phyloP scores from a whole-genome alignment of 306 rosid genomes.

The Pachyrhizus erosus region DNA sequence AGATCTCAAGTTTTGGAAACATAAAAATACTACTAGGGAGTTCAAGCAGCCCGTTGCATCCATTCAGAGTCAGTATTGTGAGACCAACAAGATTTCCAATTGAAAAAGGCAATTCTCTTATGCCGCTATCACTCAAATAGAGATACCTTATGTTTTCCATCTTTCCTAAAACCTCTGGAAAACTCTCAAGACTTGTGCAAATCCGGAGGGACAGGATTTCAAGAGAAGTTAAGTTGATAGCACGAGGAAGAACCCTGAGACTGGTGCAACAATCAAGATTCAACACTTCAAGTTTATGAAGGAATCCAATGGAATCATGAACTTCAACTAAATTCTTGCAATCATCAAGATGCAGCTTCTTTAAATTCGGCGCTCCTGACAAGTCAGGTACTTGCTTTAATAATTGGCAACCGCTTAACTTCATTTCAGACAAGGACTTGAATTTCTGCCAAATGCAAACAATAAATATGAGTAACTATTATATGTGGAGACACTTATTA shows the following conservation, averaged over 20 bases:
- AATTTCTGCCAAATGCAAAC: constrained; percentile 25
- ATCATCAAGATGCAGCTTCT: background rate
- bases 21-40: background rate
- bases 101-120: constrained; percentile 16
- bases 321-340: constrained; percentile 24
- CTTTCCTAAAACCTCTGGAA: constrained; percentile 19
- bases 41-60: background rate
- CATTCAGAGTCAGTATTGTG: background rate
- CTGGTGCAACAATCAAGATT: background rate
- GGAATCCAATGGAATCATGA: constrained; percentile 27
- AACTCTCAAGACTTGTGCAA: background rate
- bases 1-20: background rate
- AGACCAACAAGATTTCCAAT: constrained; percentile 14
- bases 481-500: background rate
- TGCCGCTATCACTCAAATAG: background rate
- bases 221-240: background rate
- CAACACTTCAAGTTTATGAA: background rate
- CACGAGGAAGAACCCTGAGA: background rate
- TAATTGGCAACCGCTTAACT: background rate
- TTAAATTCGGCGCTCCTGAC: constrained; percentile 8
- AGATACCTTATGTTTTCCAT: background rate
- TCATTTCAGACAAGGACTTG: background rate
- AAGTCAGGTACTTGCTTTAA: constrained; percentile 16
- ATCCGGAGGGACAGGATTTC: background rate
- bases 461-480: background rate